Conservation (phyloP, 2,329 filamentous ascomycete species). For the Phialophora tarda region DNA sequence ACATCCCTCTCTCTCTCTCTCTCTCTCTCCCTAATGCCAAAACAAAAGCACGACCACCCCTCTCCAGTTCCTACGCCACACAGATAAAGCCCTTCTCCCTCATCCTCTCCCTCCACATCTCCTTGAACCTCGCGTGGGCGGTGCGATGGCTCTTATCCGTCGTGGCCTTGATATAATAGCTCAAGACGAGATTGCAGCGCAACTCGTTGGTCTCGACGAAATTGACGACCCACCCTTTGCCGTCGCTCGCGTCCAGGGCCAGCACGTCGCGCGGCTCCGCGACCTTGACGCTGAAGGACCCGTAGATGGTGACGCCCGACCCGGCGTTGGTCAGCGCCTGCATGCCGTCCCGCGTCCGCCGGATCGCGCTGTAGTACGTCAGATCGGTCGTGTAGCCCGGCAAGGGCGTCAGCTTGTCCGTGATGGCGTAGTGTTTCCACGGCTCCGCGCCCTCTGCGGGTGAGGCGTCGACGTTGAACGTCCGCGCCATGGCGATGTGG, state of each 20-base stretch:
- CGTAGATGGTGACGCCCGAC: constrained; percentile 35
- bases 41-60: too few relatives aligned
- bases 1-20: not conserved
- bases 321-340: constrained; percentile 38
- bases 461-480: constrained; percentile 24
- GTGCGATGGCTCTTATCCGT: constrained; percentile 32
- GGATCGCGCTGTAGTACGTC: constrained; percentile 31
- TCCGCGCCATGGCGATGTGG: constrained; percentile 12
- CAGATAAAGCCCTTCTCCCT: constrained; percentile 22
- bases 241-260: constrained; percentile 8
- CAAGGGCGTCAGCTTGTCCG: constrained; percentile 34
- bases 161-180: constrained; percentile 35
- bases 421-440: constrained; percentile 38
- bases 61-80: not conserved
- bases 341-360: constrained; percentile 30
- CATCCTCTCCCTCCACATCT: constrained; percentile 32
- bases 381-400: constrained; percentile 32
- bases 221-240: constrained; percentile 26
- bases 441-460: constrained; percentile 22
- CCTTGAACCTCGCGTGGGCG: constrained; percentile 34
- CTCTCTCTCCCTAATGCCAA: too few relatives aligned
- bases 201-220: constrained; percentile 33
- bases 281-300: constrained; percentile 26
- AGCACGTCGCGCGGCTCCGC: constrained; percentile 9
- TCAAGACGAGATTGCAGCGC: constrained; percentile 31